A percentile compares a stretch with the other conserved stretches of the same genome.
Evolutionary conservation across 768 basidiomycete genomes (phyloP).

Genomic region (Neoboletus brunneissimus): DNA sequence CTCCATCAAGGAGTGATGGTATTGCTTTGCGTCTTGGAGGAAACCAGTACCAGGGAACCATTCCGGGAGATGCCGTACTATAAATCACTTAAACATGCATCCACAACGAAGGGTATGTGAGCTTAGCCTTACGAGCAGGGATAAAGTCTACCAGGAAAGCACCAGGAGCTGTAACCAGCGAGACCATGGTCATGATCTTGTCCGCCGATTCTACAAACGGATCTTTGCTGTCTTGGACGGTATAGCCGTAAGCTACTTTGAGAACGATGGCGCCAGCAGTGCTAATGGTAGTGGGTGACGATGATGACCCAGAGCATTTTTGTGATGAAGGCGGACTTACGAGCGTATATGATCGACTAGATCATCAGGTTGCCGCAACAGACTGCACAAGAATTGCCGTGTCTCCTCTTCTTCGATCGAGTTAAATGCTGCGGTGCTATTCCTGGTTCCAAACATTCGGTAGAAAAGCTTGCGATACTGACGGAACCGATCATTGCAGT

Average conservation of each 20-base stretch:
- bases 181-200: slow-evolving; percentile 19
- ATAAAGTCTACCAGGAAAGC: slow-evolving; percentile 23
- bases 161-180: slow-evolving; percentile 1
- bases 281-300: neutral
- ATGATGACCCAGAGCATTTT: neutral
- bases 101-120: too few relatives aligned
- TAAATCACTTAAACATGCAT: neutral
- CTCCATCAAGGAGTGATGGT: slow-evolving; percentile 27
- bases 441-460: slow-evolving; percentile 12
- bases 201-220: slow-evolving; percentile 34
- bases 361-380: slow-evolving; percentile 16
- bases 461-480: slow-evolving; percentile 15
- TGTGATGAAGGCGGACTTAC: slow-evolving; percentile 7
- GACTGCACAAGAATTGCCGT: slow-evolving; percentile 14
- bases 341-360: slow-evolving; percentile 21
- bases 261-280: slow-evolving; percentile 31
- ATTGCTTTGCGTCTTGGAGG: slow-evolving; percentile 28
- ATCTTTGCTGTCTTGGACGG: slow-evolving; percentile 35
- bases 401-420: slow-evolving; percentile 21
- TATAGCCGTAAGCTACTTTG: slow-evolving; percentile 41
- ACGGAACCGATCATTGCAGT: slow-evolving; percentile 12
- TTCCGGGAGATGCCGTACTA: slow-evolving; percentile 32
- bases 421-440: slow-evolving; percentile 7
- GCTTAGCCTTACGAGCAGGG: slow-evolving; percentile 14
- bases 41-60: slow-evolving; percentile 39